phyloP scores from a whole-genome alignment of 345 rosid genomes.

The Gossypium bickii region DNA sequence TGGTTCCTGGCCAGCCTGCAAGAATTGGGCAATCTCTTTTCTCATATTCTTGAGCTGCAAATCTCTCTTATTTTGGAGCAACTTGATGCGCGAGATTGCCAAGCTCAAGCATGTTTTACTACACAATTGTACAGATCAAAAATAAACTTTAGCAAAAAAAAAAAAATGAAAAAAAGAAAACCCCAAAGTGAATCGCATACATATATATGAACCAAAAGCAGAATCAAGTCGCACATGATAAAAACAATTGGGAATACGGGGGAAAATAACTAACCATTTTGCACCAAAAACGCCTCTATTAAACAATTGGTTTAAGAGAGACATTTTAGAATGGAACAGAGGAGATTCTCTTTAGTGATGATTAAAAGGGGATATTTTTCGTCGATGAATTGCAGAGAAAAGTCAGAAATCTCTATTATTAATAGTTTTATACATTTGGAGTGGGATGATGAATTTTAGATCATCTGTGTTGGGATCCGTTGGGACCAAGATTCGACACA shows the following conservation, averaged over 20 bases:
- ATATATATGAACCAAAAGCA: not conserved
- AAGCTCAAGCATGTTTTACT: constrained; percentile 85
- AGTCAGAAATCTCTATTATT: not conserved
- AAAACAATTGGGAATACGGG: not conserved
- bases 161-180: not conserved
- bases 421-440: not conserved
- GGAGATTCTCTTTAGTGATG: not conserved
- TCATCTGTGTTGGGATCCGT: not conserved
- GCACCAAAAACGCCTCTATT: constrained; percentile 87
- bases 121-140: constrained; percentile 18
- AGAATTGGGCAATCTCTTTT: constrained; percentile 87
- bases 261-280: constrained; percentile 46
- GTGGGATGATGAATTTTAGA: not conserved
- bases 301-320: constrained; percentile 87
- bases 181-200: not conserved
- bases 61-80: constrained; percentile 92
- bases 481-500: no score
- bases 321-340: constrained; percentile 37
- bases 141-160: not conserved
- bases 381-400: not conserved
- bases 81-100: constrained; percentile 71
- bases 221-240: not conserved
- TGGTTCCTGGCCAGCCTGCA: constrained; percentile 91
- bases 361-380: not conserved
- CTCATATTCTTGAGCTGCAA: constrained; percentile 86